Conservation (phyloP, 2,329 filamentous ascomycete species). For the Aureobasidium sp. region DNA sequence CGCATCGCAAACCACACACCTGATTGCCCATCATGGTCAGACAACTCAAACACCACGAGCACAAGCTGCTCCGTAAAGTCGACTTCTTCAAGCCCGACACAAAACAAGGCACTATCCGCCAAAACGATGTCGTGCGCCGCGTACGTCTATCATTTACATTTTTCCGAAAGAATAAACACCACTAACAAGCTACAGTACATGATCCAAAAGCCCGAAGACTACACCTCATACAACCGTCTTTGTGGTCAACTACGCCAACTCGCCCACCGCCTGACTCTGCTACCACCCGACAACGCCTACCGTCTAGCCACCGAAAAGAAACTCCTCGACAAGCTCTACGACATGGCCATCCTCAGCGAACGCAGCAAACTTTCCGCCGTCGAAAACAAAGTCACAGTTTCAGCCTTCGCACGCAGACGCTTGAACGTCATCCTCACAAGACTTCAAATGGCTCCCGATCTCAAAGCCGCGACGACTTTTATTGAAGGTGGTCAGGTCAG, state of each 20-base stretch:
- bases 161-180: neutral
- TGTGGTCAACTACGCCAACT: slow-evolving; percentile 71
- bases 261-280: slow-evolving; percentile 76
- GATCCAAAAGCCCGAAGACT: slow-evolving; percentile 84
- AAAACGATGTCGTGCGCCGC: slow-evolving; percentile 10
- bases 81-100: slow-evolving; percentile 79
- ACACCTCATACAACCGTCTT: slow-evolving; percentile 47
- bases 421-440: slow-evolving; percentile 73
- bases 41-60: slow-evolving; percentile 92
- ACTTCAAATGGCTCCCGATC: slow-evolving; percentile 83
- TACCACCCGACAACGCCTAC: slow-evolving; percentile 70
- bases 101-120: slow-evolving; percentile 4
- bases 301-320: slow-evolving; percentile 80
- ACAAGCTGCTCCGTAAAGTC: slow-evolving; percentile 84
- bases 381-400: slow-evolving; percentile 82
- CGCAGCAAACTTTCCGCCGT: slow-evolving; percentile 61
- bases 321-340: slow-evolving; percentile 83
- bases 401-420: slow-evolving; percentile 51
- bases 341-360: slow-evolving; percentile 72
- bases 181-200: slow-evolving; percentile 4
- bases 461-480: slow-evolving; percentile 71
- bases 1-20: neutral
- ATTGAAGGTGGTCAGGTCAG: slow-evolving; percentile 92
- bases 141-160: slow-evolving; percentile 46
- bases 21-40: slow-evolving; percentile 66